phyloP scores from a whole-genome alignment of 2,329 filamentous ascomycete species.

The Colletotrichum trifolii region DNA sequence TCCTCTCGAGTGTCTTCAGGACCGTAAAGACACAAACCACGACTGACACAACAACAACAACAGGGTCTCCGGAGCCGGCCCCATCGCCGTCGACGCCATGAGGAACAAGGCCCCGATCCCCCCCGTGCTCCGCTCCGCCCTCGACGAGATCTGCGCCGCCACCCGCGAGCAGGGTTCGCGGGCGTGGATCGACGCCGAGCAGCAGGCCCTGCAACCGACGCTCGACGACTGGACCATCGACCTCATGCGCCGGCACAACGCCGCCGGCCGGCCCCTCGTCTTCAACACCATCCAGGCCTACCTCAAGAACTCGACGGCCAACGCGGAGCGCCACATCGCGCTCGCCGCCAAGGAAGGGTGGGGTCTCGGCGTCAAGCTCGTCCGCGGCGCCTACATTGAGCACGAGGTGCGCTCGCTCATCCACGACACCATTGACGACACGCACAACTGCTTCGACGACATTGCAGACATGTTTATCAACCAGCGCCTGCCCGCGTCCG shows the following conservation, averaged over 20 bases:
- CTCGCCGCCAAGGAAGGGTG: constrained; percentile 69
- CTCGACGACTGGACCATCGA: constrained; percentile 83
- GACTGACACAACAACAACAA: background rate
- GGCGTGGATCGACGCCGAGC: constrained; percentile 88
- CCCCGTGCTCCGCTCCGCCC: constrained; percentile 72
- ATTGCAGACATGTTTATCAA: constrained; percentile 75
- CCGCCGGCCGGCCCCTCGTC: constrained; percentile 70
- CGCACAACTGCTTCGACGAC: constrained; percentile 78
- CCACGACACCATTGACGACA: constrained; percentile 77
- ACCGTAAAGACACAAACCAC: too few relatives aligned
- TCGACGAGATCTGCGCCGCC: constrained; percentile 79
- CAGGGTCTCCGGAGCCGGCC: constrained; percentile 84
- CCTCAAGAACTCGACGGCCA: constrained; percentile 71
- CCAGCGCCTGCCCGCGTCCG: constrained; percentile 58
- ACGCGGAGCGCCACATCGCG: constrained; percentile 69
- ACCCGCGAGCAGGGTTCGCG: constrained; percentile 76
- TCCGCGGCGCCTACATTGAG: constrained; percentile 79
- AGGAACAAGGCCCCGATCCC: constrained; percentile 71
- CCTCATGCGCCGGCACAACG: constrained; percentile 84
- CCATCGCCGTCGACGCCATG: constrained; percentile 75
- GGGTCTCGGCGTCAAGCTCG: constrained; percentile 78
- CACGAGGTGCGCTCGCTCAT: constrained; percentile 77
- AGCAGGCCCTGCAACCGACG: constrained; percentile 80
- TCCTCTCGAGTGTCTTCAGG: too few relatives aligned
- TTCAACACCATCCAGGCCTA: constrained; percentile 87